Percentiles rank a stretch among this genome's conserved stretches.
phyloP scores from a whole-genome alignment of 2,329 filamentous ascomycete genomes.

The Aspergillus alliaceus region DNA sequence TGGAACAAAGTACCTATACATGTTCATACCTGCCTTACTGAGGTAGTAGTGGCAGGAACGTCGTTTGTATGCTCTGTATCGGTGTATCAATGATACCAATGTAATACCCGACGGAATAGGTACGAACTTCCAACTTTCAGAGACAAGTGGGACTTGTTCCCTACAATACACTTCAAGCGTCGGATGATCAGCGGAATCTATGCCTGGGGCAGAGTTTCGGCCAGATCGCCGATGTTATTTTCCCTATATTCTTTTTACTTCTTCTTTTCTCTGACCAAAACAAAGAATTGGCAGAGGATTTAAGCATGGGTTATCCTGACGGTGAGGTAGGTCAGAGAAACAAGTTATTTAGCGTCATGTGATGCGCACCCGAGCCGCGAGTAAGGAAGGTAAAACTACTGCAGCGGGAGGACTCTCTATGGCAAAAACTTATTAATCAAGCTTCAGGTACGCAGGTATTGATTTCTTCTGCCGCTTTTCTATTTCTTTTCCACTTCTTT shows the following conservation, averaged over 20 bases:
- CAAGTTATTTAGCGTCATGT: not conserved
- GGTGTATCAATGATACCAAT: not conserved
- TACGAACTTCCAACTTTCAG: constrained; percentile 1
- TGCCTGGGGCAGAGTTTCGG: constrained; percentile 15
- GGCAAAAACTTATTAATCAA: not conserved
- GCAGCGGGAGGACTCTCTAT: not conserved
- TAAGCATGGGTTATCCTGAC: not conserved
- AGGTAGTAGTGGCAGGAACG: not conserved
- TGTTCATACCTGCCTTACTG: not conserved
- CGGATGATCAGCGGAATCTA: constrained; percentile 26
- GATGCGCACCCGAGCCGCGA: not conserved
- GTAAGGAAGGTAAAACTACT: not conserved
- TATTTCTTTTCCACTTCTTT: not conserved
- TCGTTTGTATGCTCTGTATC: not conserved
- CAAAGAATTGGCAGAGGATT: not conserved
- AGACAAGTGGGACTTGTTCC: constrained; percentile 12
- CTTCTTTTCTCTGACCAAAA: not conserved
- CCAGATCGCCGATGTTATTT: constrained; percentile 11
- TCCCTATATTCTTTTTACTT: not conserved
- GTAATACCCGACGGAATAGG: not conserved
- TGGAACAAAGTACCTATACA: not conserved
- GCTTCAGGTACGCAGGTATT: not conserved
- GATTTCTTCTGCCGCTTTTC: not conserved
- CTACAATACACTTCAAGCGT: constrained; percentile 13
- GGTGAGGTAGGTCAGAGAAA: not conserved